Conservation (phyloP, 2,329 filamentous ascomycete genomes). For the Curvularia lunata region DNA sequence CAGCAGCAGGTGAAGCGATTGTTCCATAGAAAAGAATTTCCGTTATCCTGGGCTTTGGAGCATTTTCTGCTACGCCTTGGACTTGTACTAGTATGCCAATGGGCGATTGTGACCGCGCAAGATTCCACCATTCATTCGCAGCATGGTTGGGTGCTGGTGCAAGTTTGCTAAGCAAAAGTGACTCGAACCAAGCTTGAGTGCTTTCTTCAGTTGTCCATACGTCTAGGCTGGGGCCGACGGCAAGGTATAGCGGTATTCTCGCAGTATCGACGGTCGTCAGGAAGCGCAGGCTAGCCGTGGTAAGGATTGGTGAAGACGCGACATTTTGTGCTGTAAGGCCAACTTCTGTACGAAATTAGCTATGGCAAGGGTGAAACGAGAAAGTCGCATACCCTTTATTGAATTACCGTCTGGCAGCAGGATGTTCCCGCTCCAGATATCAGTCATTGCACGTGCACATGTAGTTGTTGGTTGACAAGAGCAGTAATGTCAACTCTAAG, state of each 20-base stretch:
- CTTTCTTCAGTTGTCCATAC: slow-evolving; percentile 46
- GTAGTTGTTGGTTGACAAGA: background rate
- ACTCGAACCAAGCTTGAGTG: slow-evolving; percentile 52
- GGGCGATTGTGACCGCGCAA: slow-evolving; percentile 47
- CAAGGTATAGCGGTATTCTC: slow-evolving; percentile 51
- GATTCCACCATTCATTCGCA: slow-evolving; percentile 47
- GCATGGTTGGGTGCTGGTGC: slow-evolving; percentile 10
- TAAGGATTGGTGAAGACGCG: slow-evolving; percentile 25
- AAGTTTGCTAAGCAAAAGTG: slow-evolving; percentile 39
- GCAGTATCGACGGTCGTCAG: slow-evolving; percentile 50
- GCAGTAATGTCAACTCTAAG: slow-evolving; percentile 2
- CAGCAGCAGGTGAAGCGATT: slow-evolving; percentile 25
- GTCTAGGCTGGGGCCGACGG: slow-evolving; percentile 46
- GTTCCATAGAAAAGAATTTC: slow-evolving; percentile 57
- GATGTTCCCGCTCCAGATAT: slow-evolving; percentile 46
- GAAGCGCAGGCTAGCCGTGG: slow-evolving; percentile 39
- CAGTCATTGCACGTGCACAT: slow-evolving; percentile 31
- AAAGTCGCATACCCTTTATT: slow-evolving; percentile 30
- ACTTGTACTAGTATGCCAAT: slow-evolving; percentile 50
- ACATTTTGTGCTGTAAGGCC: slow-evolving; percentile 33
- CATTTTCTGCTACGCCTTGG: background rate
- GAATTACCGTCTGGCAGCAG: slow-evolving; percentile 33
- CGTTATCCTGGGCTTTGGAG: slow-evolving; percentile 38
- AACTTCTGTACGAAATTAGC: slow-evolving; percentile 31
- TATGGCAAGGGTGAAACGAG: too few species aligned